phyloP scores from a whole-genome alignment of 768 basidiomycete genomes.

The Hericium erinaceus region DNA sequence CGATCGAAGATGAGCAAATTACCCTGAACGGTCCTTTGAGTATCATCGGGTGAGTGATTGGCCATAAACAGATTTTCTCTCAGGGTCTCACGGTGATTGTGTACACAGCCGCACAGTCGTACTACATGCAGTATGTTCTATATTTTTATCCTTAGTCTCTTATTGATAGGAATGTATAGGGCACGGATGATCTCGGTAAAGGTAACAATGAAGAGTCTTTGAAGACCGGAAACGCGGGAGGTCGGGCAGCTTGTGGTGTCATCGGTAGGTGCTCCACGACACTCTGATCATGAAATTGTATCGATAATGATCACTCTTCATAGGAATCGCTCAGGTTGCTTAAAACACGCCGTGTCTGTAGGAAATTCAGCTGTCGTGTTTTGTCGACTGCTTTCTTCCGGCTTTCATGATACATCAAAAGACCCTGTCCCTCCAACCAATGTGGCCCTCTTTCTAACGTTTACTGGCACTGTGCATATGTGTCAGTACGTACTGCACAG shows the following conservation, averaged over 20 bases:
- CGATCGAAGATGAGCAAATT: slow-evolving; percentile 48
- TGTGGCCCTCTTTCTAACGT: no score
- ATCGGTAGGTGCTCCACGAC: slow-evolving; percentile 29
- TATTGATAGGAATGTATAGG: slow-evolving; percentile 27
- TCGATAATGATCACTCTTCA: no score
- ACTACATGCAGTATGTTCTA: slow-evolving; percentile 49
- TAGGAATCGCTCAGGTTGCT: no score
- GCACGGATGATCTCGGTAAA: slow-evolving; percentile 71
- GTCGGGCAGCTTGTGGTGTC: slow-evolving; percentile 72
- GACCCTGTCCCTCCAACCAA: no score
- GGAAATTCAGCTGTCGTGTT: no score
- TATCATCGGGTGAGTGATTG: slow-evolving; percentile 52
- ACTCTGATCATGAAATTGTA: no score
- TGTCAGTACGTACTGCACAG: no score
- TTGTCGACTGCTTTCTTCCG: no score
- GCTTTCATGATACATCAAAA: no score
- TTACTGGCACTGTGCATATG: no score
- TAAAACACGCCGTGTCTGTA: no score
- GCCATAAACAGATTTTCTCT: neutral
- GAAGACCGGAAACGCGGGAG: slow-evolving; percentile 74
- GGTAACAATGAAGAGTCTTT: slow-evolving; percentile 60
- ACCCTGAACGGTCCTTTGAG: slow-evolving; percentile 59
- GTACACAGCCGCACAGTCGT: slow-evolving; percentile 55
- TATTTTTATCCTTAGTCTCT: neutral
- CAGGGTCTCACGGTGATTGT: no score